phyloP scores from a whole-genome alignment of 1,139 yeast species.

The Saccharomycopsis phalli region DNA sequence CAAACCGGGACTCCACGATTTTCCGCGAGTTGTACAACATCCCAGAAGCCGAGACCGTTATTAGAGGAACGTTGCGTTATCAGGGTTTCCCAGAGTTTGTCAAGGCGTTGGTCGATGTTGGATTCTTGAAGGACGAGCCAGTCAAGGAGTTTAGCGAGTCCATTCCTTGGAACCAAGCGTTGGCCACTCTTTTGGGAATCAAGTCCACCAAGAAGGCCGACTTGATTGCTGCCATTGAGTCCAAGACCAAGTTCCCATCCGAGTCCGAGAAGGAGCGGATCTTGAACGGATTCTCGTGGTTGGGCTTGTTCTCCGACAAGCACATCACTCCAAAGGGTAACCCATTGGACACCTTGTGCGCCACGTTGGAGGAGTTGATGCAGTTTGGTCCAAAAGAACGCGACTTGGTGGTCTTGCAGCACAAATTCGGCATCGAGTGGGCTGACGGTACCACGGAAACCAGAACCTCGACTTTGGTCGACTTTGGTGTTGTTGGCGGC shows the following conservation, averaged over 20 bases:
- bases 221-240: constrained; percentile 62
- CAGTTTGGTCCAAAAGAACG: constrained; percentile 94
- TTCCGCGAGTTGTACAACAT: constrained; percentile 86
- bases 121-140: constrained; percentile 76
- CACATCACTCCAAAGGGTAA: constrained; percentile 82
- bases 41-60: constrained; percentile 95
- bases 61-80: constrained; percentile 95
- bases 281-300: constrained; percentile 84
- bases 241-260: constrained; percentile 73
- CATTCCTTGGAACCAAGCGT: constrained; percentile 82
- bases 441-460: constrained; percentile 84
- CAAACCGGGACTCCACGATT: constrained; percentile 95
- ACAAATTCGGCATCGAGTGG: constrained; percentile 96
- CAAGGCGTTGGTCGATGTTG: constrained; percentile 89
- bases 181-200: constrained; percentile 68
- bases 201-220: constrained; percentile 62
- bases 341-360: constrained; percentile 93
- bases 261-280: constrained; percentile 81
- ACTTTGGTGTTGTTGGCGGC: constrained; percentile 88
- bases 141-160: constrained; percentile 48
- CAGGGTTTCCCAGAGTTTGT: constrained; percentile 98
- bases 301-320: constrained; percentile 78
- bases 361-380: constrained; percentile 91
- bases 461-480: constrained; percentile 92
- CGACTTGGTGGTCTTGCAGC: constrained; percentile 91